These are phyloP conservation scores for Candida qinlingensis DNA, from an alignment of 805 yeast genomes.

Conservation along the genomic window DNA sequence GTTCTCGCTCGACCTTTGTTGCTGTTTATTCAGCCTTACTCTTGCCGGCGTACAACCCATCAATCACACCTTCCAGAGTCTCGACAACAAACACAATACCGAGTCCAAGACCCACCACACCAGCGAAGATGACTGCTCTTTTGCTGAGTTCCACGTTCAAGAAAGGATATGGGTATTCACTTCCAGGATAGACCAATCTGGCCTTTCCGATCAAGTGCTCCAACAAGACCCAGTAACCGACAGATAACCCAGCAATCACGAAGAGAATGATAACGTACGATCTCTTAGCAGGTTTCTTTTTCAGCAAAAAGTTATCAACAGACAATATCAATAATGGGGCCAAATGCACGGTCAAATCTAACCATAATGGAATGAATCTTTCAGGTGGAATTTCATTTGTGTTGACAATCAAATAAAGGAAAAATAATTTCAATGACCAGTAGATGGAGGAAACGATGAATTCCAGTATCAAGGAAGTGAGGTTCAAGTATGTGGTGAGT, in stretches of 20 bases:
- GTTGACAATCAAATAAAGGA: slow-evolving; percentile 40
- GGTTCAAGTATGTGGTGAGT: slow-evolving; percentile 26
- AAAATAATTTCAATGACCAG: slow-evolving; percentile 62
- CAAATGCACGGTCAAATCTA: slow-evolving; percentile 57
- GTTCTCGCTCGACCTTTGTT: neutral
- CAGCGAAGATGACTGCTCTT: slow-evolving; percentile 43
- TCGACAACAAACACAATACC: slow-evolving; percentile 27
- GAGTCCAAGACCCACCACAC: slow-evolving; percentile 37
- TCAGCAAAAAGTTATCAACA: slow-evolving; percentile 48
- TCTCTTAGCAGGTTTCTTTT: slow-evolving; percentile 38
- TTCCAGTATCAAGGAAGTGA: slow-evolving; percentile 54
- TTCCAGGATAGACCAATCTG: neutral
- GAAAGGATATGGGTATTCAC: slow-evolving; percentile 61
- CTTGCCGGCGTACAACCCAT: neutral
- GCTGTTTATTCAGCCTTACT: neutral
- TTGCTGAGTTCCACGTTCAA: slow-evolving; percentile 44
- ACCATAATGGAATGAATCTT: slow-evolving; percentile 38
- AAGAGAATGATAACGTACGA: slow-evolving; percentile 35
- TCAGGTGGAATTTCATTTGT: slow-evolving; percentile 23
- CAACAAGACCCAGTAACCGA: slow-evolving; percentile 49
- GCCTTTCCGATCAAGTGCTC: slow-evolving; percentile 20
- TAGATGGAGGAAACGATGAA: slow-evolving; percentile 57
- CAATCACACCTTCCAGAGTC: slow-evolving; percentile 20
- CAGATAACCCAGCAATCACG: slow-evolving; percentile 35
- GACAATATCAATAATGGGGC: slow-evolving; percentile 50